Base-by-base conservation (phyloP, 108 stramenopile species). In the Nitzschia sp. region DNA sequence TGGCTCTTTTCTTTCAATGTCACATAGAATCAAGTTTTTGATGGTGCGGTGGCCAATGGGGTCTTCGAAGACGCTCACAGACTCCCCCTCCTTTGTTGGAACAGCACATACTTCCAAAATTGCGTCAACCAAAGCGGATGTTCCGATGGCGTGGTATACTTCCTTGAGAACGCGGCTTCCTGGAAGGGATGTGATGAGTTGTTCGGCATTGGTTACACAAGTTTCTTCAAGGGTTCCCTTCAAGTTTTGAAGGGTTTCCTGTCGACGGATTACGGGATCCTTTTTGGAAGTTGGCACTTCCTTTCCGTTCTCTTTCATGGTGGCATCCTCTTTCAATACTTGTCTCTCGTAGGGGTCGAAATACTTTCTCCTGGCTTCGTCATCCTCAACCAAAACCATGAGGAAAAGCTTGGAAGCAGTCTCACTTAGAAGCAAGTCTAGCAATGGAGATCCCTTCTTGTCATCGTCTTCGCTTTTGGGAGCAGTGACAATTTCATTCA, bases 381-480 rank as follows among this genome's bases (percentile, higher is more conserved):
- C 55, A 25, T 88, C 87, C 37, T 78, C 70, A 12, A 88, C 80
- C 19, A 95, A 70, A n/a, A 96, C 75, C 52, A 91, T 68, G 40
- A 96, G 78, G 51, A 97, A 87, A 8, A 97, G 71, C 69, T 96
- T 96, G 21, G 90, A 94, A 29, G 83, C 95, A 17, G 87, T 87
- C 21, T 89, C 86, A 70, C 83, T 82, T 53, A 78, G 26, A 20
- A 86, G 86, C 37, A 97, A 70, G 65, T 90, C 77, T 26, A 97
- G 72, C 29, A 78, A 63, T 12, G 51, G 39, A 10, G 57, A 6
- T 42, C 25, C 52, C 12, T 34, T 17, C 22, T 21, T 57, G 0
- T 71, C 70, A 0, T 70, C 63, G 2, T 63, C 63, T 9, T 56
- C 70, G 8, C 77, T 61, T n/a, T 56, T 71, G 39, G 41, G 59